A percentile compares a stretch with the other conserved stretches of the same genome.
phyloP scores from a whole-genome alignment of 1,284 basidiomycete genomes.

The Filobasidium uniguttulatum region DNA sequence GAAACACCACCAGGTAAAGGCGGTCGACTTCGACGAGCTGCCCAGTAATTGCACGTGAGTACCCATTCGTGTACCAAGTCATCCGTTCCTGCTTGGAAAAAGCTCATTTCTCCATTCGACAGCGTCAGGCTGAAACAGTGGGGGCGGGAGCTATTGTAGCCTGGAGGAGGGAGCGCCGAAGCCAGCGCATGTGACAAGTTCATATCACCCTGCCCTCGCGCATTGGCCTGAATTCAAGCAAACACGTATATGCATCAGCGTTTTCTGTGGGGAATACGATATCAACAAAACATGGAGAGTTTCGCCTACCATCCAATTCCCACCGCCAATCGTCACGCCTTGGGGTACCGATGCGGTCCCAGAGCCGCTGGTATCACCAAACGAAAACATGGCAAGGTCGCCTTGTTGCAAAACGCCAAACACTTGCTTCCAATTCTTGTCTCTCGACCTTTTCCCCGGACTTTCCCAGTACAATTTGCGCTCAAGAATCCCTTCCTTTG shows the following conservation, averaged over 20 bases:
- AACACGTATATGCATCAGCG: slow-evolving; percentile 8
- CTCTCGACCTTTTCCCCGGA: slow-evolving; percentile 57
- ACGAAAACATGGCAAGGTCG: slow-evolving; percentile 85
- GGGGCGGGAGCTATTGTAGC: slow-evolving; percentile 76
- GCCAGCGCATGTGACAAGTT: slow-evolving; percentile 75
- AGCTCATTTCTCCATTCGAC: slow-evolving; percentile 73
- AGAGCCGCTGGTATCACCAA: slow-evolving; percentile 49
- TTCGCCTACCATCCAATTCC: slow-evolving; percentile 87
- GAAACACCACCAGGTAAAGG: slow-evolving; percentile 87
- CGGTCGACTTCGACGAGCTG: slow-evolving; percentile 80
- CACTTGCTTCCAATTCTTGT: slow-evolving; percentile 79
- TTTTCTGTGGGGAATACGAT: background rate
- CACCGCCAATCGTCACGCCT: slow-evolving; percentile 64
- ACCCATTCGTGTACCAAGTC: slow-evolving; percentile 97
- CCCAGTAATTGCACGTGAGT: slow-evolving; percentile 97
- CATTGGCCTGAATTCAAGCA: slow-evolving; percentile 49
- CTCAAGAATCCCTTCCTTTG: slow-evolving; percentile 89
- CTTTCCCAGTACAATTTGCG: slow-evolving; percentile 90
- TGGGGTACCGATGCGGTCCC: slow-evolving; percentile 21
- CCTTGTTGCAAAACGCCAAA: slow-evolving; percentile 93
- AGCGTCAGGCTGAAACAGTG: slow-evolving; percentile 92
- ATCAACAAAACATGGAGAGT: background rate
- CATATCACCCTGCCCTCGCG: slow-evolving; percentile 64
- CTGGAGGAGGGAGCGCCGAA: slow-evolving; percentile 74
- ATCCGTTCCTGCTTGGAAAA: slow-evolving; percentile 96